These are phyloP conservation scores for Hygrocybe punicea DNA, from an alignment of 768 basidiomycete species.

Conservation along the genomic window DNA sequence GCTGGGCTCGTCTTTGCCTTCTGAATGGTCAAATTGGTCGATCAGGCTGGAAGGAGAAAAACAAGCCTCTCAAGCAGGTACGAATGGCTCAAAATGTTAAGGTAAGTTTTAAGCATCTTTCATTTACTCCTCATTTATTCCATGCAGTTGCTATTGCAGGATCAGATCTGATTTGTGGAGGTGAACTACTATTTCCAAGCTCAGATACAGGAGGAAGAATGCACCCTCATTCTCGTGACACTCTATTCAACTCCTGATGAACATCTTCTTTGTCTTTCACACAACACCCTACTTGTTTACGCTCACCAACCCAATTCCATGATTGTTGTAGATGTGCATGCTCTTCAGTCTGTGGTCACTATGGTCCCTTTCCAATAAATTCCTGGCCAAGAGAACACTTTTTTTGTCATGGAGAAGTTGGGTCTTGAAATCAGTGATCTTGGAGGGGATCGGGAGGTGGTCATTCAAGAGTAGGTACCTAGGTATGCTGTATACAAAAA, in stretches of 20 bases:
- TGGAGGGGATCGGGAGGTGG: neutral
- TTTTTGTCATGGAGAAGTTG: conserved; percentile 2
- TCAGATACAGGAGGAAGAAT: no score
- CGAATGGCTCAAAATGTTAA: conserved; percentile 5
- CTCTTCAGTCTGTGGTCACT: conserved; percentile 9
- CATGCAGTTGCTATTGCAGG: neutral
- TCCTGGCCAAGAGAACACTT: neutral
- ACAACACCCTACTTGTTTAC: conserved; percentile 4
- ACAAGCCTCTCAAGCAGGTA: conserved; percentile 1
- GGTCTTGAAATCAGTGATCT: neutral
- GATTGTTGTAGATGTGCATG: conserved; percentile 11
- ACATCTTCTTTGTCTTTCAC: conserved; percentile 9
- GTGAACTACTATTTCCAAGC: no score
- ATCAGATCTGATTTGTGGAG: neutral
- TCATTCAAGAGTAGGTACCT: neutral
- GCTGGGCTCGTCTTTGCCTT: conserved; percentile 22
- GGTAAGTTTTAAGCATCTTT: neutral
- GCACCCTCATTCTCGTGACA: neutral
- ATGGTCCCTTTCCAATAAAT: conserved; percentile 13
- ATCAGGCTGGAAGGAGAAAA: conserved; percentile 20
- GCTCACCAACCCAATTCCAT: neutral
- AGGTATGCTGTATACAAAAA: no score
- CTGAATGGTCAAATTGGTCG: conserved; percentile 25
- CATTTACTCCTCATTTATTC: neutral
- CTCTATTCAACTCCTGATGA: neutral